Evolutionary conservation across 352 stramenopile species (phyloP), one percentile per base, ranked within the genome.

Genomic region (Chrysophaeum taylorii): DNA sequence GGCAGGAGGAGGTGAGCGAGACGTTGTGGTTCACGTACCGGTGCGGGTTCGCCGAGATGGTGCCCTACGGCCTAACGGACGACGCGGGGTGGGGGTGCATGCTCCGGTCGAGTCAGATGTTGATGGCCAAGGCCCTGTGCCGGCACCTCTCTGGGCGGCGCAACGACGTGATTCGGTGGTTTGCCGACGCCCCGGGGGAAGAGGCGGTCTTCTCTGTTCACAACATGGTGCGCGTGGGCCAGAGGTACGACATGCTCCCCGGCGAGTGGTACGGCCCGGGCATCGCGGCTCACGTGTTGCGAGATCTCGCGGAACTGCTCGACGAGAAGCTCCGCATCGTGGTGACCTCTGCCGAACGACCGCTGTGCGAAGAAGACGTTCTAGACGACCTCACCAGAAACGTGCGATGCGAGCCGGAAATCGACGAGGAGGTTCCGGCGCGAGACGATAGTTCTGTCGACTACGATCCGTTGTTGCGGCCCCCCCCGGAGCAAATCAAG

Each of bases 31-130:
- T 91, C 73, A 92, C 87, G 15, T 93, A 93, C 76, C 78, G 87
- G 9, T 76, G 84, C 50, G 85, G 91, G 61, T 93, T 90, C 70
- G 76, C 78, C 12, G 76, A 78, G 35, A 89, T 93, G 84, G 77
- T 80, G 74, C 87, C 87, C 12, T 93, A 92, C 71, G 33, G 31
- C n/a, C 33, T 33, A 14, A 92, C 86, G 9, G 87, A 81, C 53
- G 86, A 94, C 72, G 85, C 85, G 0, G 87, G 87, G 15, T 94
- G 87, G 87, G 87, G 87, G 29, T 94, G 87, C 74, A 94, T 94
- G 87, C 76, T 94, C 53, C 85, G 87, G 4, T 87, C 85, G 35
- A 85, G 85, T 37, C 87, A 94, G 71, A 92, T 92, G 86, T 74
- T 94, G 71, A 77, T 94, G 21, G 82, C 81, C 0, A 80, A 92